These are phyloP conservation scores for Myxozyma lipomycoides DNA, from an alignment of 805 yeast species.

Conservation along the genomic window DNA sequence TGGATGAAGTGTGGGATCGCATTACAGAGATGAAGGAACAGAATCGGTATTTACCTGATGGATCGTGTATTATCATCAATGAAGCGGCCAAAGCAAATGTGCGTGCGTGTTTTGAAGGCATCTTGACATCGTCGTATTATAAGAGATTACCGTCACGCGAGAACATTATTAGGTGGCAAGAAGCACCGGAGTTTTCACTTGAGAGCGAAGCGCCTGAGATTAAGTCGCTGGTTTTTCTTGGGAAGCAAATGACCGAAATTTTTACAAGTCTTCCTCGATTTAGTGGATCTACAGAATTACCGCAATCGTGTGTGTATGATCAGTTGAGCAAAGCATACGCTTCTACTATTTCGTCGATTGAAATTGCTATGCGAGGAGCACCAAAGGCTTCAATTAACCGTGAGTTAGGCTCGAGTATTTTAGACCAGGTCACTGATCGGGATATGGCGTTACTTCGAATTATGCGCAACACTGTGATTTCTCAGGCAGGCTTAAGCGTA, in stretches of 20 bases:
- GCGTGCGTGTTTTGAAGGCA: slow-evolving; percentile 2
- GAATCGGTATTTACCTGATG: not conserved
- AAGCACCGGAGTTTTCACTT: slow-evolving; percentile 5
- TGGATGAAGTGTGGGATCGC: slow-evolving; percentile 20
- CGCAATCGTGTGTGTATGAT: slow-evolving; percentile 1
- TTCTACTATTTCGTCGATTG: slow-evolving; percentile 16
- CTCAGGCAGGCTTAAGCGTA: not conserved
- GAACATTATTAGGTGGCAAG: slow-evolving; percentile 3
- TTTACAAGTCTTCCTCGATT: slow-evolving; percentile 4
- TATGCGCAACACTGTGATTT: slow-evolving; percentile 40
- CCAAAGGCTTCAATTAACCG: slow-evolving; percentile 4
- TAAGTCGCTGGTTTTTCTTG: slow-evolving; percentile 1
- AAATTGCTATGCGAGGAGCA: slow-evolving; percentile 27
- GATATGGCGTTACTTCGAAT: slow-evolving; percentile 56
- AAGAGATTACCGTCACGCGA: slow-evolving; percentile 2
- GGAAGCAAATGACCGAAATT: not conserved
- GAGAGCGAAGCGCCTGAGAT: not conserved
- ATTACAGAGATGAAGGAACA: slow-evolving; percentile 9
- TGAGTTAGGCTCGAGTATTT: slow-evolving; percentile 42
- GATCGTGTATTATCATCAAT: not conserved
- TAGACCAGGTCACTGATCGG: slow-evolving; percentile 60
- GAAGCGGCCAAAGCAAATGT: slow-evolving; percentile 1
- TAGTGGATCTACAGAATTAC: slow-evolving; percentile 1
- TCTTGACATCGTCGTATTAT: slow-evolving; percentile 3
- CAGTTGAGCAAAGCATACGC: slow-evolving; percentile 10